phyloP scores from a whole-genome alignment of 306 rosid genomes.

The Betula pendula region DNA sequence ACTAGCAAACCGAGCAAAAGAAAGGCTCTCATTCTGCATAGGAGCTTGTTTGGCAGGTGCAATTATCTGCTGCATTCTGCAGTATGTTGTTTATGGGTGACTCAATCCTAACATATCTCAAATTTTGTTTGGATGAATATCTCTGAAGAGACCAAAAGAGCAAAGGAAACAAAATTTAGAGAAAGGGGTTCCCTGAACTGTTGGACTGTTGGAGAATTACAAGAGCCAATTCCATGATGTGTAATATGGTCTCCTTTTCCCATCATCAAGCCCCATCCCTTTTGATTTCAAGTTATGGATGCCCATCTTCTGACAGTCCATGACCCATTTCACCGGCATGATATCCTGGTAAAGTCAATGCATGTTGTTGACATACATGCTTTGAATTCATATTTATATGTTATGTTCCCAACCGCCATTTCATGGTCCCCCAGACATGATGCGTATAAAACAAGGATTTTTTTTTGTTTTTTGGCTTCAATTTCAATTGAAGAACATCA shows the following conservation, averaged over 20 bases:
- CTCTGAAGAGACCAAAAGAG: too few species aligned
- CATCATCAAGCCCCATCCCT: not conserved
- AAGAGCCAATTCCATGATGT: constrained; percentile 3
- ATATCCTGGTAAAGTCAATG: not conserved
- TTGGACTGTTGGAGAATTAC: not conserved
- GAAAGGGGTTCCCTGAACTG: not conserved
- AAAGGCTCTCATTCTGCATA: too few species aligned
- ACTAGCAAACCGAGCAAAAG: too few species aligned
- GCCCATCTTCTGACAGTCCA: constrained; percentile 26
- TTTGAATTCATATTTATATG: not conserved
- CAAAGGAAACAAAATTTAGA: not conserved
- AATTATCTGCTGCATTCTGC: too few species aligned
- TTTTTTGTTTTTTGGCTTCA: not conserved
- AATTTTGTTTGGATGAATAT: too few species aligned
- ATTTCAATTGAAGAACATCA: not conserved
- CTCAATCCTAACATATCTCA: too few species aligned
- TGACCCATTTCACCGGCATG: constrained; percentile 22
- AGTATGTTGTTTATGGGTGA: too few species aligned
- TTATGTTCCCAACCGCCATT: constrained; percentile 13
- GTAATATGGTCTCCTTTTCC: not conserved
- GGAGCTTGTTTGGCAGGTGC: too few species aligned
- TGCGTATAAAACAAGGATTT: not conserved
- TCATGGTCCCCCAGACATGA: constrained; percentile 11
- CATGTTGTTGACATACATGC: constrained; percentile 15
- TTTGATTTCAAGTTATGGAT: constrained; percentile 13